Percentiles rank a stretch among this genome's conserved stretches.
Conservation (phyloP, 495 filamentous ascomycete genomes). For the Penicillium flavigenum region DNA sequence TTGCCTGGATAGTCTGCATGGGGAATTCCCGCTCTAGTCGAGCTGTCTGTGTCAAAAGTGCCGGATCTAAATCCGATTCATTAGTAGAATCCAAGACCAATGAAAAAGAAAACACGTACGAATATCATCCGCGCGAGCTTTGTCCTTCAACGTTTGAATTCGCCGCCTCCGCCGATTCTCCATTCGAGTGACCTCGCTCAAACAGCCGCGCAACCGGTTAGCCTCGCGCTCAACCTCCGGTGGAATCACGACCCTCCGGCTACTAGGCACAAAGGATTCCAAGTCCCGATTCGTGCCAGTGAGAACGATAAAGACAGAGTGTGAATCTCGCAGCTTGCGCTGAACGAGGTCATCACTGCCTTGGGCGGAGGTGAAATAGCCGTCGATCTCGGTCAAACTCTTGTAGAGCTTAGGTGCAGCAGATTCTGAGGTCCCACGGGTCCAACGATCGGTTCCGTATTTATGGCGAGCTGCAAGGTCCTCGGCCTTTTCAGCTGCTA, state of each 20-base stretch:
- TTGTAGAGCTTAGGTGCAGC: constrained; percentile 74
- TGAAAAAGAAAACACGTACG: constrained; percentile 46
- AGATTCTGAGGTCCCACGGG: constrained; percentile 62
- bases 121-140: constrained; percentile 85
- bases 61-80: constrained; percentile 47
- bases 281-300: constrained; percentile 74
- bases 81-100: background rate
- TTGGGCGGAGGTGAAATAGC: constrained; percentile 82
- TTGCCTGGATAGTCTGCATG: constrained; percentile 77
- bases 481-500: constrained; percentile 78
- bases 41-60: constrained; percentile 77
- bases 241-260: constrained; percentile 71
- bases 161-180: constrained; percentile 75
- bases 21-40: constrained; percentile 82
- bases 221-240: constrained; percentile 77
- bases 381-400: constrained; percentile 74
- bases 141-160: constrained; percentile 71
- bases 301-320: constrained; percentile 70
- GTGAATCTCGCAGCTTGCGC: constrained; percentile 72
- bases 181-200: constrained; percentile 80
- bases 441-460: constrained; percentile 89
- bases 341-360: constrained; percentile 80
- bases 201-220: constrained; percentile 64
- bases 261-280: constrained; percentile 86
- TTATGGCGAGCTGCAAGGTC: constrained; percentile 71